Conservation (phyloP, 345 rosid genomes). For the Bruguiera parviflora region DNA sequence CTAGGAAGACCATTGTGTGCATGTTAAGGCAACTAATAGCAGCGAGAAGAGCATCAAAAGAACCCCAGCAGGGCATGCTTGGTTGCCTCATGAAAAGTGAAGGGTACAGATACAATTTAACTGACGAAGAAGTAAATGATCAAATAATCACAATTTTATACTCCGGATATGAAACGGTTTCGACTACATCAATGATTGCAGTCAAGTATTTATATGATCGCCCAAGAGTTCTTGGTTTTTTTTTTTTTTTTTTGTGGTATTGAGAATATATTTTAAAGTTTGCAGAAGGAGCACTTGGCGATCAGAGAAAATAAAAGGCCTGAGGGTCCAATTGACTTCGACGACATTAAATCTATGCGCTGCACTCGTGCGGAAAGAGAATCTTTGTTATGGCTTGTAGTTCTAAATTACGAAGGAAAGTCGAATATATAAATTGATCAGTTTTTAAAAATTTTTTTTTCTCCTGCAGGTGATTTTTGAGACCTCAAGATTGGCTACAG, state of each 20-base stretch:
- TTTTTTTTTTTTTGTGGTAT: not conserved
- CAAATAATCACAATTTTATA: conserved; percentile 66
- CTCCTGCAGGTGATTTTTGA: conserved; percentile 57
- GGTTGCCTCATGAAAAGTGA: conserved; percentile 49
- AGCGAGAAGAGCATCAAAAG: conserved; percentile 51
- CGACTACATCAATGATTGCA: conserved; percentile 80
- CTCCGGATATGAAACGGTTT: conserved; percentile 82
- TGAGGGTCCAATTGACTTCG: conserved; percentile 59
- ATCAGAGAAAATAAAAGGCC: conserved; percentile 57
- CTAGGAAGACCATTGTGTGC: conserved; percentile 47
- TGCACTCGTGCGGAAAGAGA: conserved; percentile 83
- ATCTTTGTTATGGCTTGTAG: not conserved
- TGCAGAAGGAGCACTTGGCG: conserved; percentile 71
- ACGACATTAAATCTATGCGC: conserved; percentile 72
- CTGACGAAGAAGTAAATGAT: conserved; percentile 68
- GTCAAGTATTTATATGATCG: conserved; percentile 72
- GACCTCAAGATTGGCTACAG: conserved; percentile 76
- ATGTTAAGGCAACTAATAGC: conserved; percentile 42
- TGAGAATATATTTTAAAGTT: not conserved
- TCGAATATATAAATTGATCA: not conserved
- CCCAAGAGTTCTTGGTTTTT: conserved; percentile 44
- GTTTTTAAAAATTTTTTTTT: not conserved
- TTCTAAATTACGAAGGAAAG: not conserved
- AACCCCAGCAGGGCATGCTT: conserved; percentile 56
- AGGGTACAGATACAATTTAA: conserved; percentile 40